These are phyloP conservation scores for Aspergillus uvarum DNA, from an alignment of 2,329 filamentous ascomycete genomes.

Conservation along the genomic window DNA sequence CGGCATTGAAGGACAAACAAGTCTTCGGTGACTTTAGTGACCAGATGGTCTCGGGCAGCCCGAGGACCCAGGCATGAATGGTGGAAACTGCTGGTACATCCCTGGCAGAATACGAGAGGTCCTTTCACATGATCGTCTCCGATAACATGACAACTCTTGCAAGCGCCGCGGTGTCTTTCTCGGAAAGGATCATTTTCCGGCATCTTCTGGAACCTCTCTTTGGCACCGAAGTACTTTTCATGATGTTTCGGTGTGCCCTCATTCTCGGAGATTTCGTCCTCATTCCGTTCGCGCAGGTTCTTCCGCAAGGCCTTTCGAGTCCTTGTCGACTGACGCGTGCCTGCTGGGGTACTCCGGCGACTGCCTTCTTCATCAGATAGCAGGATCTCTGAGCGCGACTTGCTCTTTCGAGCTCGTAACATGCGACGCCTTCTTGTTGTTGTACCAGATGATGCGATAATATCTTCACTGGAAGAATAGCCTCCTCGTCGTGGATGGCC, in stretches of 20 bases:
- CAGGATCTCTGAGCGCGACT: conserved; percentile 11
- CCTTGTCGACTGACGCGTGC: conserved; percentile 34
- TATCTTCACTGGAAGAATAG: conserved; percentile 25
- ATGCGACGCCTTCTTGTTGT: conserved; percentile 16
- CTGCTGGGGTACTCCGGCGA: conserved; percentile 8
- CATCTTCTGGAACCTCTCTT: conserved; percentile 70
- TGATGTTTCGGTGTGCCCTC: conserved; percentile 48
- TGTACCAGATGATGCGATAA: conserved; percentile 15
- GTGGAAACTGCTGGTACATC: conserved; percentile 82
- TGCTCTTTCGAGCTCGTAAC: conserved; percentile 8
- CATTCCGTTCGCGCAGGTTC: conserved; percentile 47
- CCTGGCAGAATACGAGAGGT: conserved; percentile 81
- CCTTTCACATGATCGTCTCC: conserved; percentile 61
- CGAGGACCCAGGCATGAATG: conserved; percentile 76
- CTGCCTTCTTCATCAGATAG: conserved; percentile 9
- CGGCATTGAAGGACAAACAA: conserved; percentile 88
- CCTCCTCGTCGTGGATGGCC: background rate
- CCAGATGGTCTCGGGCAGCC: conserved; percentile 75
- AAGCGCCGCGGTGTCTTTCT: conserved; percentile 66
- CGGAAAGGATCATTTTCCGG: conserved; percentile 66
- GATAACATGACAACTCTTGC: conserved; percentile 67
- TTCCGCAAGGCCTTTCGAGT: conserved; percentile 28
- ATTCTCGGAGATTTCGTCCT: conserved; percentile 39
- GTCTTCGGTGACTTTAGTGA: conserved; percentile 76
- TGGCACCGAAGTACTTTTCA: conserved; percentile 56